phyloP scores from a whole-genome alignment of 768 basidiomycete genomes.

The Tulasnella sp. region DNA sequence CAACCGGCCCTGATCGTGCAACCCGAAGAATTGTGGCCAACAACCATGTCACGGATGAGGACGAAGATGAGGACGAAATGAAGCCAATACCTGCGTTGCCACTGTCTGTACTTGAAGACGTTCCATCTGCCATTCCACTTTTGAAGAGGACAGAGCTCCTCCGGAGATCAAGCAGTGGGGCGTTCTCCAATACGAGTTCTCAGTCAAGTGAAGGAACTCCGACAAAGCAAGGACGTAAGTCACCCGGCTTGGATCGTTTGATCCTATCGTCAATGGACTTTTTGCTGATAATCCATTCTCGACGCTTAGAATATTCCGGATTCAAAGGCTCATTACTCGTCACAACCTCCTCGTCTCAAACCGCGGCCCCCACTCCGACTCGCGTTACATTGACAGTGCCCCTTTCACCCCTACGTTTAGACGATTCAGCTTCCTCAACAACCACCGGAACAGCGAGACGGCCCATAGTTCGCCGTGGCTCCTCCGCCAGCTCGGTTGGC shows the following conservation, averaged over 20 bases:
- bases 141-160: constrained; percentile 6
- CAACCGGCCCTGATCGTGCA: neutral
- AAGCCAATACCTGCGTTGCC: constrained; percentile 1
- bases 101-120: neutral
- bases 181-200: constrained; percentile 4
- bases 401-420: too few species aligned
- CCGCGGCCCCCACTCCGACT: neutral
- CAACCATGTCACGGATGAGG: neutral
- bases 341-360: neutral
- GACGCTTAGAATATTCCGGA: neutral
- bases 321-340: neutral
- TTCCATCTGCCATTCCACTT: neutral
- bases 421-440: too few species aligned
- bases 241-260: neutral
- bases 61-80: neutral
- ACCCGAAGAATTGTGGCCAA: neutral
- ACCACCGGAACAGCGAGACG: too few species aligned
- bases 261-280: neutral
- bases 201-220: neutral
- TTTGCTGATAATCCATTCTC: neutral
- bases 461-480: too few species aligned
- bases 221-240: neutral
- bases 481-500: too few species aligned
- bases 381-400: too few species aligned
- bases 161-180: constrained; percentile 13